These are phyloP conservation scores for Triglochin maritima DNA, from an alignment of 106 monocot species.

Conservation along the genomic window DNA sequence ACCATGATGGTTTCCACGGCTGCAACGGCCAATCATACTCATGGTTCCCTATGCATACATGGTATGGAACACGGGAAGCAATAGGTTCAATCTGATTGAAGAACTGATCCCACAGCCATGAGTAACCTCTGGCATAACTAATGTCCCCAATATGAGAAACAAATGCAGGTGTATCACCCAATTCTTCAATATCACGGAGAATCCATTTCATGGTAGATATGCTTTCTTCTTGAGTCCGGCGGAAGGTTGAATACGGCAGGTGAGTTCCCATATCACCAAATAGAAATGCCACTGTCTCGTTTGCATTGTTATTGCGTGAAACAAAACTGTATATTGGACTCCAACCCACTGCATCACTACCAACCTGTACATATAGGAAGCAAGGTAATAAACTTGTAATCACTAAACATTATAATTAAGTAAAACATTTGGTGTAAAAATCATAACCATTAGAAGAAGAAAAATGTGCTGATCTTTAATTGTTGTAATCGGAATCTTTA, in stretches of 20 bases:
- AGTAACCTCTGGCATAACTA: constrained; percentile 84
- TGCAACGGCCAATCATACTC: constrained; percentile 97
- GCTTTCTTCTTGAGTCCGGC: constrained; percentile 74
- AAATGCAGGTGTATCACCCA: constrained; percentile 67
- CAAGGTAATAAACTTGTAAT: neutral
- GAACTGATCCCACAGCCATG: constrained; percentile 98
- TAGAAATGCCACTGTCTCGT: constrained; percentile 71
- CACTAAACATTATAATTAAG: too few relatives aligned
- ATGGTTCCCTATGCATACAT: constrained; percentile 92
- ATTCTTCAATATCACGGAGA: constrained; percentile 63
- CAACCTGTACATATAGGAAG: constrained; percentile 39
- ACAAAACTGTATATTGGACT: constrained; percentile 59
- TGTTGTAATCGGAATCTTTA: too few relatives aligned
- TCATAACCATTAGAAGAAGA: too few relatives aligned
- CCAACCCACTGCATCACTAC: constrained; percentile 76
- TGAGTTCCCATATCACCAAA: constrained; percentile 95
- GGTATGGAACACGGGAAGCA: constrained; percentile 67
- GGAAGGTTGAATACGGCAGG: constrained; percentile 68
- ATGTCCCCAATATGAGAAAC: constrained; percentile 99
- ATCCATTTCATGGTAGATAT: constrained; percentile 79
- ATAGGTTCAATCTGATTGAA: constrained; percentile 92
- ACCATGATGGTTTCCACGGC: constrained; percentile 89
- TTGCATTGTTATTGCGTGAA: constrained; percentile 56
- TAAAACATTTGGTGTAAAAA: too few relatives aligned
- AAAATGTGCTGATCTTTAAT: too few relatives aligned